Conservation (phyloP, 306 rosid species). For the Cucumis cinereus region DNA sequence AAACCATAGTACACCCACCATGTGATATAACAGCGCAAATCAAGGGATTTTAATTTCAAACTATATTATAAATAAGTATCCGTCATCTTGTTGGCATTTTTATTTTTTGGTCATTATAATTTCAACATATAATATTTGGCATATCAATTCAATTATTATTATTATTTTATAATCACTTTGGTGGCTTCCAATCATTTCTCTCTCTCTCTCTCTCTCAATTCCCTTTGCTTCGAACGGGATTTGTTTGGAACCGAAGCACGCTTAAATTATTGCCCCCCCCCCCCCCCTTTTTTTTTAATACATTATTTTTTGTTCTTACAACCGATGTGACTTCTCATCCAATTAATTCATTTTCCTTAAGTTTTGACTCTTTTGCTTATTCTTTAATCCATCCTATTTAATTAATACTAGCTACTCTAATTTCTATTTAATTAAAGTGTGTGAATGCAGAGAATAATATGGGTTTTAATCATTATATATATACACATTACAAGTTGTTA, state of each 20-base stretch:
- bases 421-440: background rate
- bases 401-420: background rate
- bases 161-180: background rate
- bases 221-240: background rate
- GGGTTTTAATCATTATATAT: background rate
- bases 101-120: background rate
- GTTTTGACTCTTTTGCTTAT: background rate
- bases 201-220: background rate
- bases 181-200: slow-evolving; percentile 3
- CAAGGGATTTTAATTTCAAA: slow-evolving; percentile 3
- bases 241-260: slow-evolving; percentile 9
- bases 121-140: background rate
- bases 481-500: background rate
- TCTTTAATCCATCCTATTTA: background rate
- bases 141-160: background rate
- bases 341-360: background rate
- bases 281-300: background rate
- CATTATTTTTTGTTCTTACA: background rate
- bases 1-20: slow-evolving; percentile 2
- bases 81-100: background rate
- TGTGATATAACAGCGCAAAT: slow-evolving; percentile 7
- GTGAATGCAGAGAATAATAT: slow-evolving; percentile 1
- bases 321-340: slow-evolving; percentile 6
- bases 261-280: background rate
- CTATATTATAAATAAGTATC: background rate